Evolutionary conservation across 2,329 filamentous ascomycete species (phyloP).

Genomic region (Passalora sequoiae): DNA sequence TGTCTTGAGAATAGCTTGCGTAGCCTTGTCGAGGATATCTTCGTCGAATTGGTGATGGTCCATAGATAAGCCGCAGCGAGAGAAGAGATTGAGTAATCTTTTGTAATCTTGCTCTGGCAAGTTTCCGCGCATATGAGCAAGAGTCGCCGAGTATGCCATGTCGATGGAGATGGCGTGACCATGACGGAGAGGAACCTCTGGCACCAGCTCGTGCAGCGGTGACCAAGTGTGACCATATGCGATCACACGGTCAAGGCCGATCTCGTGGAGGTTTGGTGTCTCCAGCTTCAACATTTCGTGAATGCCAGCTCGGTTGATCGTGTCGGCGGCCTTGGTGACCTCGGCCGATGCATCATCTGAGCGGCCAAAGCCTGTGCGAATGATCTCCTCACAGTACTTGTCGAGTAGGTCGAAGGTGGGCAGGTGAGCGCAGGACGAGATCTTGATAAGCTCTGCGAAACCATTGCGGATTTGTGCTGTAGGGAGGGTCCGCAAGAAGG

Average conservation of each 20-base stretch:
- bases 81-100: constrained; percentile 62
- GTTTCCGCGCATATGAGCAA: constrained; percentile 59
- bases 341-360: constrained; percentile 52
- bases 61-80: constrained; percentile 64
- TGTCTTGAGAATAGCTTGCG: constrained; percentile 65
- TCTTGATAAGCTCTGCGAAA: constrained; percentile 72
- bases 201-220: constrained; percentile 64
- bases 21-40: constrained; percentile 59
- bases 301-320: constrained; percentile 64
- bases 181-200: constrained; percentile 63
- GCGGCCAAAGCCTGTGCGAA: constrained; percentile 60
- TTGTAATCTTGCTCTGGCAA: constrained; percentile 57
- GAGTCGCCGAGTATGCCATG: constrained; percentile 69
- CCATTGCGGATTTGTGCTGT: constrained; percentile 66
- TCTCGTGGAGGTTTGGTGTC: constrained; percentile 68
- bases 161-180: constrained; percentile 71
- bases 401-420: constrained; percentile 64
- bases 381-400: constrained; percentile 63
- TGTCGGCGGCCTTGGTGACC: constrained; percentile 57
- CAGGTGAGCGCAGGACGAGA: constrained; percentile 63
- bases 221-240: constrained; percentile 66
- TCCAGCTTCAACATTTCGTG: constrained; percentile 69
- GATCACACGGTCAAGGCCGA: constrained; percentile 66
- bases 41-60: constrained; percentile 65
- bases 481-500: constrained; percentile 63